These are phyloP conservation scores for Plasmodium gonderi DNA, from an alignment of 169 alveolate species.

Conservation along the genomic window DNA sequence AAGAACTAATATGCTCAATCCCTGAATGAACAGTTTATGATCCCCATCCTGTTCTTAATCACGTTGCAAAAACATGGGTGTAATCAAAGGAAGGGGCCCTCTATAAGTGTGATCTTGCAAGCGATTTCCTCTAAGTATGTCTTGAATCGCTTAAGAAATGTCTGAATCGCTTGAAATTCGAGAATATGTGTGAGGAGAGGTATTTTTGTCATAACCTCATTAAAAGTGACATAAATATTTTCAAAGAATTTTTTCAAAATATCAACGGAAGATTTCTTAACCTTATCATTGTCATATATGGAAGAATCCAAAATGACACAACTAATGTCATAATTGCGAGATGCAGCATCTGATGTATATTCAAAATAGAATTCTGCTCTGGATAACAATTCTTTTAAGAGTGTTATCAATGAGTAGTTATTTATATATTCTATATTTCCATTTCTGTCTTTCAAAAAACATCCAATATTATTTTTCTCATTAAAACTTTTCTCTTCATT, in stretches of 20 bases:
- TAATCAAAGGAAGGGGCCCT: not conserved
- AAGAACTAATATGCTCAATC: too few relatives aligned
- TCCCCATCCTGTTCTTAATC: too few relatives aligned
- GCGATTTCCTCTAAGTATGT: conserved; percentile 38
- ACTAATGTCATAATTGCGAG: conserved; percentile 67
- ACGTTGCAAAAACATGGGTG: not conserved
- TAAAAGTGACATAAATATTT: conserved; percentile 41
- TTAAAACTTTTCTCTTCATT: conserved; percentile 57
- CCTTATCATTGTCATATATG: conserved; percentile 40
- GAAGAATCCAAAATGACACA: conserved; percentile 57
- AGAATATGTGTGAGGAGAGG: conserved; percentile 44
- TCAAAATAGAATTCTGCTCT: conserved; percentile 68
- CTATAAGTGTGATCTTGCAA: conserved; percentile 17
- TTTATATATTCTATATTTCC: conserved; percentile 32
- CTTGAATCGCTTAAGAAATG: conserved; percentile 41
- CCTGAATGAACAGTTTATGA: too few relatives aligned
- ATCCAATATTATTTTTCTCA: conserved; percentile 42
- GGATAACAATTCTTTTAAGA: conserved; percentile 56
- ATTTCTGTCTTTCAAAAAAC: conserved; percentile 60
- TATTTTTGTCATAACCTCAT: conserved; percentile 19
- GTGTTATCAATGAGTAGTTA: conserved; percentile 52
- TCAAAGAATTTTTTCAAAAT: conserved; percentile 36
- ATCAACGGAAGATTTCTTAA: conserved; percentile 43
- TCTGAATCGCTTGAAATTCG: conserved; percentile 49
- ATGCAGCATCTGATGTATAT: conserved; percentile 70